Evolutionary conservation across 1,284 basidiomycete species (phyloP).

Genomic region (Wallemia hederae): DNA sequence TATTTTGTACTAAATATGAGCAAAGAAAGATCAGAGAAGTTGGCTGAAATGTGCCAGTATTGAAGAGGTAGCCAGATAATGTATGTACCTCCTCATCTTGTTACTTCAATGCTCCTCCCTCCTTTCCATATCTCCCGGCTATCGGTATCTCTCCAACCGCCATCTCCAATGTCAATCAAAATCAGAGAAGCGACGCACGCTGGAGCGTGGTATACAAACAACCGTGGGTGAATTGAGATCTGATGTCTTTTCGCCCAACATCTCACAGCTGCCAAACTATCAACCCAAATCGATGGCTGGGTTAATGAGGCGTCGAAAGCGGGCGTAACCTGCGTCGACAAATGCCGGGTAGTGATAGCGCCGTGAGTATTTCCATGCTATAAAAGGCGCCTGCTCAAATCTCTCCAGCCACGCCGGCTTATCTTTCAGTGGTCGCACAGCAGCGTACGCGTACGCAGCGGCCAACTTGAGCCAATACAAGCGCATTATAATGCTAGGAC

Average conservation of each 20-base stretch:
- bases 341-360: constrained; percentile 65
- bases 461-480: constrained; percentile 41
- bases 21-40: neutral
- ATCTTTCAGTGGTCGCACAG: constrained; percentile 69
- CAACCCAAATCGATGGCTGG: constrained; percentile 32
- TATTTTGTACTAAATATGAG: too few relatives aligned
- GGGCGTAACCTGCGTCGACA: constrained; percentile 17
- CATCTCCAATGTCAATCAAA: neutral
- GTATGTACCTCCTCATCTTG: too few relatives aligned
- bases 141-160: neutral
- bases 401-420: constrained; percentile 83
- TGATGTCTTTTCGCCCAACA: constrained; percentile 2
- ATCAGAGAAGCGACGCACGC: constrained; percentile 47
- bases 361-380: constrained; percentile 30
- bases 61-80: too few relatives aligned
- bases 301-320: constrained; percentile 24
- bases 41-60: neutral
- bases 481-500: constrained; percentile 77
- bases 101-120: too few relatives aligned
- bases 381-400: constrained; percentile 5
- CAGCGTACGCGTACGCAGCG: constrained; percentile 81
- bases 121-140: neutral
- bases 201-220: constrained; percentile 59
- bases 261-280: constrained; percentile 25
- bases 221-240: constrained; percentile 23